Evolutionary conservation across 495 filamentous ascomycete genomes (phyloP), one percentile per base, ranked within the genome.

Genomic region (Hyaloscypha bicolor): DNA sequence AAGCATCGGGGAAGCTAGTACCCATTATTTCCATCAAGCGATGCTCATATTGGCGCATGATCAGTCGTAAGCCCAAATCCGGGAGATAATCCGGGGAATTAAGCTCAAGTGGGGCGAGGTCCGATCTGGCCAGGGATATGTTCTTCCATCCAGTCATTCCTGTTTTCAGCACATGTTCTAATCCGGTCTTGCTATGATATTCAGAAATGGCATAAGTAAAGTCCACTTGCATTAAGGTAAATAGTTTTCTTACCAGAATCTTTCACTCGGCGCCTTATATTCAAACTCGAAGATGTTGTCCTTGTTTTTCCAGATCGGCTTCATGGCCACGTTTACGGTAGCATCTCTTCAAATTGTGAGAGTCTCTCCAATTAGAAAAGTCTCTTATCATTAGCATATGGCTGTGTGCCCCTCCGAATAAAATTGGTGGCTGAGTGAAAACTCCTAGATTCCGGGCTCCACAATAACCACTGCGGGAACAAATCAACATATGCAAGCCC

Each of bases 401-500:
- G 12, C 16, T 14, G 11, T 19, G 42, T 48, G 4, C 16, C 9
- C 42, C 4, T 11, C 42, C 16, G 42, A 4, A 12, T 48, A 4
- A 4, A 12, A 14, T 48, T 48, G 42, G 16, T 19, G 16, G 16
- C 35, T 48, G 16, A 48, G 3, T 12, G 16, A 48, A 16, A 12
- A 37, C 12, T 3, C 25, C 35, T 37, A 74, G 72, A 78, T 86
- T 11, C 80, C 83, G 0, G 83, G 83, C 12, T 81, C 74, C 21
- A 85, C 83, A 19, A 81, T 80, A 78, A 85, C 83, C 3, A 83
- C 83, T 3, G 79, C 31, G 9, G 69, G 69, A 19, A 59, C 48
- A 29, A 80, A 81, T 79, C 37, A 85, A 19, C 88, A 89, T 72
- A 78, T 91, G 11, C 86, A 91, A 78, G 88, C 88, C 4, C 83